Percentiles rank a stretch among this genome's conserved stretches.
Conservation (phyloP, 768 basidiomycete genomes). For the Pholiota microspora region DNA sequence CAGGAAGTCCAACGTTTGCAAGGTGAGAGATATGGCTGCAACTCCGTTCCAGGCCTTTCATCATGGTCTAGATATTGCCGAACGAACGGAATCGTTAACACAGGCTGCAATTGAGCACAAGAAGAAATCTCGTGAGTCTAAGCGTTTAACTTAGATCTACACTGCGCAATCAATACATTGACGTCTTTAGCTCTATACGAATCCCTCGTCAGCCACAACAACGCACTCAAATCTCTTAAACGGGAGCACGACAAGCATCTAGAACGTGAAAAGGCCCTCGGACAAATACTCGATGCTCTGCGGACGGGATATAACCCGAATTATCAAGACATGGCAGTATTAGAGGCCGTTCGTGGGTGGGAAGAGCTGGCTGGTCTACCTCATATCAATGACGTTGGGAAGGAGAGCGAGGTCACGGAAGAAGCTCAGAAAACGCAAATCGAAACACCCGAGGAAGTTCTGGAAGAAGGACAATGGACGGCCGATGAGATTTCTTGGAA, state of each 20-base stretch:
- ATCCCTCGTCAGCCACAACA: constrained; percentile 68
- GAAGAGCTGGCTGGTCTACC: constrained; percentile 70
- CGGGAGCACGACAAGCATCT: constrained; percentile 69
- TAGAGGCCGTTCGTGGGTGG: constrained; percentile 95
- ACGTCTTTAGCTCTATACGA: constrained; percentile 66
- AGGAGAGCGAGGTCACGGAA: constrained; percentile 33
- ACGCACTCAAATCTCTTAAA: constrained; percentile 75
- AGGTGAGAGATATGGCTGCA: constrained; percentile 40
- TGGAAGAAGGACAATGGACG: constrained; percentile 63
- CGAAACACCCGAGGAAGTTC: constrained; percentile 37
- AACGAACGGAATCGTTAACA: constrained; percentile 74
- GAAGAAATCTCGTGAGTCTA: constrained; percentile 75
- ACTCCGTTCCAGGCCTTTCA: not conserved
- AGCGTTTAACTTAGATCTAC: not conserved
- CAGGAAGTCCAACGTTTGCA: constrained; percentile 71
- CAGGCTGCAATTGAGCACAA: constrained; percentile 81
- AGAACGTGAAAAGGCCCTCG: constrained; percentile 73
- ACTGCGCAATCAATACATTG: constrained; percentile 2
- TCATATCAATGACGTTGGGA: constrained; percentile 67
- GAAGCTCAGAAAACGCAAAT: constrained; percentile 21
- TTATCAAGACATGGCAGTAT: constrained; percentile 98
- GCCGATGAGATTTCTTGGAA: constrained; percentile 55
- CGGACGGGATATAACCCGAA: constrained; percentile 94
- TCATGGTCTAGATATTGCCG: constrained; percentile 59
- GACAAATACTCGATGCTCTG: constrained; percentile 79